Evolutionary conservation across 208 protist species (phyloP).

Genomic region (Trypanosoma platydactyli): DNA sequence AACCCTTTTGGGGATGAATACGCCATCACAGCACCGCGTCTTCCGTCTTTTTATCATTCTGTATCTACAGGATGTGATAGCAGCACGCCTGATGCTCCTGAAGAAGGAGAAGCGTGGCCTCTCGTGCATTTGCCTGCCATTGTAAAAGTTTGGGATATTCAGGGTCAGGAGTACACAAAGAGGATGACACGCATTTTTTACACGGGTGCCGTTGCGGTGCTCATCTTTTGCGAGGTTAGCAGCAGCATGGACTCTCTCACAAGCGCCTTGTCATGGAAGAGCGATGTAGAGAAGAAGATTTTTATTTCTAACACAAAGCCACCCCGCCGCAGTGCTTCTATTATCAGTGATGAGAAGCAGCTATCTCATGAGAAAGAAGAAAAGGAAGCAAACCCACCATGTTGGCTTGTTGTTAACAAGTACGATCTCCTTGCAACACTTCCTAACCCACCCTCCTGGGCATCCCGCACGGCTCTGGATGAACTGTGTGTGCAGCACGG

Average conservation of each 20-base stretch:
- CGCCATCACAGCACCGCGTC: background rate
- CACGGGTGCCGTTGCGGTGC: constrained; percentile 11
- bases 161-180: constrained; percentile 19
- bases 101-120: background rate
- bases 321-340: background rate
- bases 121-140: background rate
- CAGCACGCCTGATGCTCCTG: background rate
- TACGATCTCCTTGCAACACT: constrained; percentile 5
- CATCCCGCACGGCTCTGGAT: constrained; percentile 6
- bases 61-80: background rate
- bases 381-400: background rate
- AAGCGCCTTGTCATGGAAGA: constrained; percentile 14
- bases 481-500: constrained; percentile 9
- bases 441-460: constrained; percentile 12
- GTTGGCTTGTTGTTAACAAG: constrained; percentile 22
- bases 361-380: background rate
- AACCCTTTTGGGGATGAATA: constrained; percentile 6
- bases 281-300: constrained; percentile 12
- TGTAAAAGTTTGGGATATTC: constrained; percentile 23
- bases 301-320: constrained; percentile 1
- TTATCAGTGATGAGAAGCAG: too few species aligned
- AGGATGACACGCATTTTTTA: constrained; percentile 22
- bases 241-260: constrained; percentile 10
- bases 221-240: constrained; percentile 19
- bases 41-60: constrained; percentile 10